Evolutionary conservation across 805 yeast species (phyloP), one percentile per base, ranked within the genome.

Genomic region (Saturnispora dispora): DNA sequence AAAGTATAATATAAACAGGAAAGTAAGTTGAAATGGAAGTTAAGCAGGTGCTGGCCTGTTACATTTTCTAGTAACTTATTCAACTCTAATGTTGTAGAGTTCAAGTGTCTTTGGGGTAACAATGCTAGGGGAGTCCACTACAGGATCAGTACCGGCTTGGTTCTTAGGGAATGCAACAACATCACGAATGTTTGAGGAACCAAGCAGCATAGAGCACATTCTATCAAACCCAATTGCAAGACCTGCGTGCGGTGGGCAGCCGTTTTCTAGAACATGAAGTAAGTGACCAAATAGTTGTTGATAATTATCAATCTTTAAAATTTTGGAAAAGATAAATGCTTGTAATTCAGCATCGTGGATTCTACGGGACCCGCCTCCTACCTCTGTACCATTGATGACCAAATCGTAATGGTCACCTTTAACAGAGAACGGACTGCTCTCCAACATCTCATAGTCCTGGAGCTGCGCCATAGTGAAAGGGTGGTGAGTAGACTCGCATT

Each of bases 201-300:
- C 93, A n/a, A 83, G 66, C 32, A 91, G 63, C 91, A 91, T 88
- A 0, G 99, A 93, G 60, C 95, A 82, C 73, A 93, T 71, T 55
- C 99, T 72, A 64, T 93, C 99, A 58, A 93, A 86, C 0, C 99
- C 99, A 35, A 93, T 73, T 0, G 99, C 99, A 37, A 93, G 72
- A 0, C 99, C 99, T 2, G 97, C 96, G 68, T 93, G 99, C 1
- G 99, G 99, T 1, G 99, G 99, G 61, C 98, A 88, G 1, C 99
- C 99, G 69, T 85, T 79, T 23, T 78, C 79, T 51, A 93, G 77
- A 0, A 96, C 96, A 40, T 74, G 71, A 32, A 93, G 71, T 40
- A 93, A 71, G 67, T 93, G 99, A 0, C 96, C 95, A 70, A 93
- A 93, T 8, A 88, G 70, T 35, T 64, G 62, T 44, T 82, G 74